Evolutionary conservation across 1,284 basidiomycete genomes (phyloP), one percentile per base, ranked within the genome.

Genomic region (Malassezia arunalokei): DNA sequence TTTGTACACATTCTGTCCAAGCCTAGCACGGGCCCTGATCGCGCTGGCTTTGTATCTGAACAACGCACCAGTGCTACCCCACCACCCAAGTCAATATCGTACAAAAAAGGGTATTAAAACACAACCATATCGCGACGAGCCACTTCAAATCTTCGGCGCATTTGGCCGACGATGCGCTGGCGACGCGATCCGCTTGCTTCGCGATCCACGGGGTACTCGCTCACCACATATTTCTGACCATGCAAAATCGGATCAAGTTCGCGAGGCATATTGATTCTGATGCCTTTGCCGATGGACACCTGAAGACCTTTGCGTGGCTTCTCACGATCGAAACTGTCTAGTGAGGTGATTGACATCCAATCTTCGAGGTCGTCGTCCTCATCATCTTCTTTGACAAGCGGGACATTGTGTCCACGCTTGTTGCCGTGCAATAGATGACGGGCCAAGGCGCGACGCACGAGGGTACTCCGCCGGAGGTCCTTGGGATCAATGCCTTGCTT

Each of bases 101-200:
- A 15, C 42, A 24, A 43, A 20, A 17, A 27, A 27, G n/a, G 30
- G 7, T 38, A 17, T 55, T 56, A 56, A 44, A 65, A 71, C 8
- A 68, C 64, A 15, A 72, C 66, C 48, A 72, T 63, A 28, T 72
- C 65, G 30, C 68, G 43, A 17, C 66, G 51, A 0, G 64, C 63
- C 9, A 72, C 58, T 48, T 71, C 64, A 54, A 72, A 64, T 8
- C 66, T 51, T 8, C 69, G 50, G 3, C 68, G 55, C 38, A 72
- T 57, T 33, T 67, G 58, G 3, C 63, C 65, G 8, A 72, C 58
- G 14, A 70, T 51, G 28, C 69, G 52, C 41, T 58, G 57, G 11
- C 62, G 55, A 15, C 66, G 57, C 17, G 59, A 59, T 15, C 62
- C 65, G 41, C 56, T 57, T 4, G 52, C 62, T 15, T 59, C 60